These are phyloP conservation scores for Macrocybe gigantea DNA, from an alignment of 768 basidiomycete genomes.

Conservation along the genomic window DNA sequence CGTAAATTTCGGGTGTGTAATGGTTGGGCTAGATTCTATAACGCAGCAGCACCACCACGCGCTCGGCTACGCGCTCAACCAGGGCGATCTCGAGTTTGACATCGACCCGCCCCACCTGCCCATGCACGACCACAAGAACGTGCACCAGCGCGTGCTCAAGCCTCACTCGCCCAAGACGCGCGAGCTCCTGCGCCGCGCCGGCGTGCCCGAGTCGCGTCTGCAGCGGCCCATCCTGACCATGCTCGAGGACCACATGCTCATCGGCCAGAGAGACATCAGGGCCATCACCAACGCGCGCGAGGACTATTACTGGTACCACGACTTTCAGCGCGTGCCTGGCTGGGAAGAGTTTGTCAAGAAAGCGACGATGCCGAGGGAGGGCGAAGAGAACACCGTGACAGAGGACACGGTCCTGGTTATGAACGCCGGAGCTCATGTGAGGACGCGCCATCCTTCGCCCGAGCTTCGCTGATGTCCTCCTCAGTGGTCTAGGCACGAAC, in stretches of 20 bases:
- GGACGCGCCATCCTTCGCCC: not conserved
- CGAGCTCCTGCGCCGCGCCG: conserved; percentile 14
- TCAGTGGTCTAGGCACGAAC: conserved; percentile 22
- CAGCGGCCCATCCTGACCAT: conserved; percentile 21
- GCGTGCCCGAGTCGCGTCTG: conserved; percentile 20
- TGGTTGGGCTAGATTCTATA: conserved; percentile 13
- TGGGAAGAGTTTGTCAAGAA: conserved; percentile 20
- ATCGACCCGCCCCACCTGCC: conserved; percentile 13
- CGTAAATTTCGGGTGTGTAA: not conserved
- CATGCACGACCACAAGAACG: conserved; percentile 18
- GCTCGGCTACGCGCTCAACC: conserved; percentile 17
- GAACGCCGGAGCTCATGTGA: conserved; percentile 22
- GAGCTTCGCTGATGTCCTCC: not conserved
- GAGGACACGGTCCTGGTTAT: conserved; percentile 23
- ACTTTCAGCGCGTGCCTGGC: conserved; percentile 18
- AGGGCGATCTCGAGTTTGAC: conserved; percentile 17
- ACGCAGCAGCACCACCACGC: conserved; percentile 18
- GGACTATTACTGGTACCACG: conserved; percentile 18
- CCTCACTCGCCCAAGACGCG: conserved; percentile 15
- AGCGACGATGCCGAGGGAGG: conserved; percentile 11
- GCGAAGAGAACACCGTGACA: conserved; percentile 16
- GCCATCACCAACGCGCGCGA: conserved; percentile 19
- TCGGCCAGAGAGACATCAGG: conserved; percentile 19
- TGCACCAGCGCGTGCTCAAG: conserved; percentile 19
- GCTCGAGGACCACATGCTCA: conserved; percentile 23